These are phyloP conservation scores for Takashimella tepidaria DNA, from an alignment of 1,284 basidiomycete species.

Conservation along the genomic window DNA sequence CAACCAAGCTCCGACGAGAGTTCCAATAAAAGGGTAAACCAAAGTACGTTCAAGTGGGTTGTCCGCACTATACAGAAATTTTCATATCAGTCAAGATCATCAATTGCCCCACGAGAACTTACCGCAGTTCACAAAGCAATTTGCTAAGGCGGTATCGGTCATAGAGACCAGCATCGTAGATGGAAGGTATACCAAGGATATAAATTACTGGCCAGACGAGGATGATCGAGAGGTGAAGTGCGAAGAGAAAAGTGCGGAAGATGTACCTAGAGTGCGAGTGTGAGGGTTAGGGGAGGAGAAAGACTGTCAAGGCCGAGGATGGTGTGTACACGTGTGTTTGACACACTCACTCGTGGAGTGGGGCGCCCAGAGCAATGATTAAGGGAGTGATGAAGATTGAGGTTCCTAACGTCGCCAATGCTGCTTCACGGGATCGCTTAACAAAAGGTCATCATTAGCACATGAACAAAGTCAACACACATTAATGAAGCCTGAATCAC, in stretches of 20 bases:
- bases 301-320: no score
- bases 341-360: constrained; percentile 58
- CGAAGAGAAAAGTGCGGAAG: constrained; percentile 58
- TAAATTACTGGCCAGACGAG: constrained; percentile 64
- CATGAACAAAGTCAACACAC: no score
- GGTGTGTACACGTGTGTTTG: no score
- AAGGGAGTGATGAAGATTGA: constrained; percentile 54
- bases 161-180: constrained; percentile 34
- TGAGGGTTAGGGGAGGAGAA: constrained; percentile 5
- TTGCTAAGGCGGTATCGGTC: constrained; percentile 57
- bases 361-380: constrained; percentile 69
- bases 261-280: constrained; percentile 23
- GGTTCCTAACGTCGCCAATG: constrained; percentile 53
- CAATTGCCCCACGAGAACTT: constrained; percentile 42
- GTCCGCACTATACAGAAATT: constrained; percentile 52
- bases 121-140: constrained; percentile 74
- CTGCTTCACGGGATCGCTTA: constrained; percentile 52
- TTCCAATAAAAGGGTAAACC: constrained; percentile 71
- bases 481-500: no score
- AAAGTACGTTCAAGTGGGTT: constrained; percentile 67
- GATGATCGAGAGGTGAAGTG: constrained; percentile 64
- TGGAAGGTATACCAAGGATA: constrained; percentile 59
- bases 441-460: no score
- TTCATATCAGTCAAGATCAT: background rate
- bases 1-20: constrained; percentile 68